Evolutionary conservation across 345 rosid genomes (phyloP).

Genomic region (Leavenworthia alabamica): DNA sequence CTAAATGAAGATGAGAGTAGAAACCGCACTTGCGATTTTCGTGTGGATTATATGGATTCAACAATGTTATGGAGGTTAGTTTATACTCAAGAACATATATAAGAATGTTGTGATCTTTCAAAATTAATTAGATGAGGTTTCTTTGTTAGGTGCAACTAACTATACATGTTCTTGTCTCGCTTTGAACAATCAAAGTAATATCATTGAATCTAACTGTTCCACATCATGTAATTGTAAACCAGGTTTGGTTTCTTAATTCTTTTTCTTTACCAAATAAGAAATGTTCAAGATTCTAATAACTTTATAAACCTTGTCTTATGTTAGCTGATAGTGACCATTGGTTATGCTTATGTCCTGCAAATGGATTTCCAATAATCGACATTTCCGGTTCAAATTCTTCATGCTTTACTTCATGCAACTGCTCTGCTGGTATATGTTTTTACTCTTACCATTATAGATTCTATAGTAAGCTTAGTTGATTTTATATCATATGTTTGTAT

Average conservation of each 20-base stretch:
- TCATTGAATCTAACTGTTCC: slow-evolving; percentile 60
- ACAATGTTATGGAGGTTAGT: slow-evolving; percentile 66
- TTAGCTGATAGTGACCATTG: slow-evolving; percentile 49
- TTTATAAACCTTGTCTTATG: slow-evolving; percentile 8
- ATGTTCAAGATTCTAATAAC: slow-evolving; percentile 2
- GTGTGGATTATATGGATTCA: slow-evolving; percentile 45
- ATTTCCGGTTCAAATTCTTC: slow-evolving; percentile 34
- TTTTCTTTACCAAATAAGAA: neutral
- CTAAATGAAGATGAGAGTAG: slow-evolving; percentile 52
- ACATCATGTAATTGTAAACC: slow-evolving; percentile 73
- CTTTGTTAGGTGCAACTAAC: slow-evolving; percentile 38
- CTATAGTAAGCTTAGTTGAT: neutral
- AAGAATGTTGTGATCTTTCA: neutral
- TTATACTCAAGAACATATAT: neutral
- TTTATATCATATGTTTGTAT: neutral
- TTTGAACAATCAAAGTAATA: slow-evolving; percentile 36
- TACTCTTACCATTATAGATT: too few relatives aligned
- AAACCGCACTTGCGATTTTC: slow-evolving; percentile 39
- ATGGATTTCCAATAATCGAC: slow-evolving; percentile 69
- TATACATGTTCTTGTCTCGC: slow-evolving; percentile 74
- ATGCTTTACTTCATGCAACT: slow-evolving; percentile 85
- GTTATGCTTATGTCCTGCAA: slow-evolving; percentile 61
- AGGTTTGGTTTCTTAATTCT: slow-evolving; percentile 39
- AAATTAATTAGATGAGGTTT: slow-evolving; percentile 38
- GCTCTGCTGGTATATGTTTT: slow-evolving; percentile 60